A percentile compares a stretch with the other conserved stretches of the same genome.
Evolutionary conservation across 208 protist species (phyloP).

Genomic region (Lotmaria passim): DNA sequence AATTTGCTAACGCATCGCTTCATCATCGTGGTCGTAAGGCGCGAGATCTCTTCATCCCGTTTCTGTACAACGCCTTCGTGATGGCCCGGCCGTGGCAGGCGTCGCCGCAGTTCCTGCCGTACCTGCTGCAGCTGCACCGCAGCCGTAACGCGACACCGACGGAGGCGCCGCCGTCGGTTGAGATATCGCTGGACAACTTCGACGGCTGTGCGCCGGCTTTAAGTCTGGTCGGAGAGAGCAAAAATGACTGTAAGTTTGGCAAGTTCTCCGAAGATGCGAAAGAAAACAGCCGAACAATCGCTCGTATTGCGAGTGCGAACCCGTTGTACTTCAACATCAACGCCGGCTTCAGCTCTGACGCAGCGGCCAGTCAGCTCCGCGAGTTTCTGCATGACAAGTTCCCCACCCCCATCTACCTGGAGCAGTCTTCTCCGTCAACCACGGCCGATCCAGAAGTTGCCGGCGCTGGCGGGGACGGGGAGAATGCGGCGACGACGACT

Average conservation of each 20-base stretch:
- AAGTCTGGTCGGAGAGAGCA: conserved; percentile 13
- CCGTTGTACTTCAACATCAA: conserved; percentile 60
- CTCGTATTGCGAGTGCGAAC: conserved; percentile 11
- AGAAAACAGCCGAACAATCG: conserved; percentile 19
- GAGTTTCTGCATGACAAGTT: conserved; percentile 33
- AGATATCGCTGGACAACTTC: conserved; percentile 32
- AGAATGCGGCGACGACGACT: not conserved
- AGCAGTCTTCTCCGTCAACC: too few species aligned
- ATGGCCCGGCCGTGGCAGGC: conserved; percentile 64
- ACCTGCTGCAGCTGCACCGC: conserved; percentile 29
- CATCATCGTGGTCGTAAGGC: conserved; percentile 33
- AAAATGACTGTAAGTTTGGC: conserved; percentile 27
- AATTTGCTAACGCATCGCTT: conserved; percentile 34
- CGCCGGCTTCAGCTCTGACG: conserved; percentile 13
- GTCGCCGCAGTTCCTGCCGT: conserved; percentile 51
- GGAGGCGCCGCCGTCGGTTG: not conserved
- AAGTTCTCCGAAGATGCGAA: conserved; percentile 32
- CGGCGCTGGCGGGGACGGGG: too few species aligned
- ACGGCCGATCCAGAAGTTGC: too few species aligned
- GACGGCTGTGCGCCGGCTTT: conserved; percentile 56
- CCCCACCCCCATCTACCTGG: conserved; percentile 26
- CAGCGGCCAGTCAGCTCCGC: conserved; percentile 25
- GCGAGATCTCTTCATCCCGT: conserved; percentile 50
- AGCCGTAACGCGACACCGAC: not conserved
- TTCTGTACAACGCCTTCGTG: conserved; percentile 65